Base-by-base conservation (phyloP, 106 monocot species). In the Narthecium ossifragum region DNA sequence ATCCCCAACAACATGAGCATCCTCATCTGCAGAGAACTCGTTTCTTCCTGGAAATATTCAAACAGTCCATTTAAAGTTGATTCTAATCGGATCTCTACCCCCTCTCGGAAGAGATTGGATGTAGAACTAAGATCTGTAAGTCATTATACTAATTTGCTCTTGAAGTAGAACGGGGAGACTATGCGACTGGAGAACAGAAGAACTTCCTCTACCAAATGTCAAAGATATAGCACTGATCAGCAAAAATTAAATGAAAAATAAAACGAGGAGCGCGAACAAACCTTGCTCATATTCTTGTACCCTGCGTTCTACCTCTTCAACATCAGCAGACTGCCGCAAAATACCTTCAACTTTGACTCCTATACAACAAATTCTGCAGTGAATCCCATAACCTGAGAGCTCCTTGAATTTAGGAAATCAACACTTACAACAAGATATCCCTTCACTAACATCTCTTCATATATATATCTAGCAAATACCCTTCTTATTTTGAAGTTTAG, bases 1-100 rank as follows among this genome's bases (percentile, higher is more conserved):
- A 74, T 98, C 96, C 69, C 86, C 86, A 81, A 98, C 72, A 69
- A 98, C 86, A 81, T 98, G 96, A 36, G 84, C 86, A 90, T 98
- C 96, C 76, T 98, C 96, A 20, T 84, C 68, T 41, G 84, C 20
- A 58, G 80, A 80, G 61, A 98, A 98, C 56, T 96, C 90, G 36
- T 41, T 69, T 68, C 81, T 90, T 34, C 96, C 96, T 98, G 56
- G 36, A 23, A 59, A 53, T 23, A 23, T 11, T 32, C n/a, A 65
- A 51, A 15, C 13, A 34, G 30, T 17, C 43, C 11, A 13, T 17
- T 2, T 43, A 7, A 17, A 13, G 18, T 43, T 43, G n/a, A n/a
- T 13, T 43, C 43, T 43, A 43, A 43, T 43, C n/a, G n/a, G n/a
- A n/a, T n/a, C n/a, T n/a, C n/a, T n/a, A n/a, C n/a, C n/a, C n/a